These are phyloP conservation scores for Suhomyces taliae DNA, from an alignment of 1,139 yeast genomes.

Conservation along the genomic window DNA sequence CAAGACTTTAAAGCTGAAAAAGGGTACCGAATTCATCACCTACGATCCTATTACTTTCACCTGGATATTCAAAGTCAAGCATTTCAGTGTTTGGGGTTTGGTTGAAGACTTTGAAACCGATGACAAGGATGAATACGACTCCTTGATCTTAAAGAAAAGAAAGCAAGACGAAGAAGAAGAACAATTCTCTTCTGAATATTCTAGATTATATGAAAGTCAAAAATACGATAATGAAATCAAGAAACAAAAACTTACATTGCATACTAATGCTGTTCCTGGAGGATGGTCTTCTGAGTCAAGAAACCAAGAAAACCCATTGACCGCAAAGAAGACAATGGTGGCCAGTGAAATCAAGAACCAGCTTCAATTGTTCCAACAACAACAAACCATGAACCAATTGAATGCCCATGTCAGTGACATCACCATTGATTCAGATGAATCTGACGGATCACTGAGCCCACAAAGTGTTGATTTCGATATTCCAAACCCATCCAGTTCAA, in stretches of 20 bases:
- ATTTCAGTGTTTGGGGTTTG: conserved; percentile 93
- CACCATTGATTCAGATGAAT: conserved; percentile 28
- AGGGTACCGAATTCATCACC: conserved; percentile 76
- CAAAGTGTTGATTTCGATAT: conserved; percentile 13
- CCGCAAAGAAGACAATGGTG: conserved; percentile 26
- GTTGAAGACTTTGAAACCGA: conserved; percentile 66
- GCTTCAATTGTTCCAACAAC: conserved; percentile 22
- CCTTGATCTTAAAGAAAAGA: conserved; percentile 26
- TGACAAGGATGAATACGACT: conserved; percentile 40
- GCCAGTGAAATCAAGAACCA: conserved; percentile 29
- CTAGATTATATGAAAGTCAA: conserved; percentile 30
- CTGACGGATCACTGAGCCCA: conserved; percentile 9
- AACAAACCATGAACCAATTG: conserved; percentile 19
- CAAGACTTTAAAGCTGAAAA: conserved; percentile 46
- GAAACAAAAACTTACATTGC: conserved; percentile 32
- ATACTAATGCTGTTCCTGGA: conserved; percentile 40
- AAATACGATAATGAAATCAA: conserved; percentile 34
- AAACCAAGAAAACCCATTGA: conserved; percentile 22
- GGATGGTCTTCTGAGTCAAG: conserved; percentile 27
- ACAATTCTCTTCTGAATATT: conserved; percentile 27
- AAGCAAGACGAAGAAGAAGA: conserved; percentile 28
- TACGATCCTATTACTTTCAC: conserved; percentile 75
- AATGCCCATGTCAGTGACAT: conserved; percentile 32
- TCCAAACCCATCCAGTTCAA: conserved; percentile 10
- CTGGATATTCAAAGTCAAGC: conserved; percentile 85